A percentile compares a stretch with the other conserved stretches of the same genome.
Conservation (phyloP, 768 basidiomycete genomes). For the Mycena epipterygia region DNA sequence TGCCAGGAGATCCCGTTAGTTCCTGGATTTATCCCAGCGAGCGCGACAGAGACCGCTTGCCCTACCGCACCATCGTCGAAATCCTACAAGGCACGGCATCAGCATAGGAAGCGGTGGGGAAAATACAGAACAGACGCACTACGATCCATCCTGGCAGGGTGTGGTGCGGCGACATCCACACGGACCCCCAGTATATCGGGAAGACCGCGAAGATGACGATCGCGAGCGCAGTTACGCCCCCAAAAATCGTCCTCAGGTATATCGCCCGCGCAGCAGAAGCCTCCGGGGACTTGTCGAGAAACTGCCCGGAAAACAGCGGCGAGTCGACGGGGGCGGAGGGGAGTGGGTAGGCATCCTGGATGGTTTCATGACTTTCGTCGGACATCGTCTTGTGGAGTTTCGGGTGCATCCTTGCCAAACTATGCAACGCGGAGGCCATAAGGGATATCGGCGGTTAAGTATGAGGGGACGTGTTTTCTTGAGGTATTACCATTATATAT, state of each 20-base stretch:
- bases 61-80: slow-evolving; percentile 72
- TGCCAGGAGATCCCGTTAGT: slow-evolving; percentile 60
- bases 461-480: too few species aligned
- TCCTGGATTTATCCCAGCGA: slow-evolving; percentile 47
- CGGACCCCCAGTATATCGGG: slow-evolving; percentile 71
- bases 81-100: slow-evolving; percentile 58
- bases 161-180: slow-evolving; percentile 47
- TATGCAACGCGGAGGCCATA: too few species aligned
- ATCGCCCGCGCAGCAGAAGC: slow-evolving; percentile 46
- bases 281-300: slow-evolving; percentile 37
- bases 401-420: too few species aligned
- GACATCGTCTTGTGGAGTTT: too few species aligned
- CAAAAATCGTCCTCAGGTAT: slow-evolving; percentile 58
- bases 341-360: background rate
- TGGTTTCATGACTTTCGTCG: background rate
- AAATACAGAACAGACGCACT: background rate
- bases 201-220: slow-evolving; percentile 61
- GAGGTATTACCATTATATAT: too few species aligned
- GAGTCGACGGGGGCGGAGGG: too few species aligned
- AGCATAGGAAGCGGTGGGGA: background rate
- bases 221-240: slow-evolving; percentile 49
- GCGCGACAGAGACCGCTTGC: slow-evolving; percentile 55
- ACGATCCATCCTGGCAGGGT: slow-evolving; percentile 58
- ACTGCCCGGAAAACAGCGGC: slow-evolving; percentile 34
- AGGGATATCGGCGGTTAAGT: too few species aligned